phyloP scores from a whole-genome alignment of 2,329 filamentous ascomycete genomes.

The Fusarium graminum region DNA sequence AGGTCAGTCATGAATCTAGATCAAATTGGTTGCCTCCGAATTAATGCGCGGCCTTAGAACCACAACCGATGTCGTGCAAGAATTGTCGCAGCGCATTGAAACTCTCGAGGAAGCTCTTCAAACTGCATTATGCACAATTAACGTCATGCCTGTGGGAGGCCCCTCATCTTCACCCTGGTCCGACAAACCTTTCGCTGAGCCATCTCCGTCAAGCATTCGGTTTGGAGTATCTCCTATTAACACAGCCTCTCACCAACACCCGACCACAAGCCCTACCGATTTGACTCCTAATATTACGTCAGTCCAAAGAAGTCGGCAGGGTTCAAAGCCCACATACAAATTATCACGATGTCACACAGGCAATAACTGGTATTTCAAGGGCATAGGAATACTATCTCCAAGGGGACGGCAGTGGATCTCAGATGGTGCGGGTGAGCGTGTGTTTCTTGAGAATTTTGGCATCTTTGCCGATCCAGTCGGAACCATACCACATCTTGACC shows the following conservation, averaged over 20 bases:
- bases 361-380: constrained; percentile 41
- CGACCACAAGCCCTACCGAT: constrained; percentile 19
- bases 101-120: constrained; percentile 36
- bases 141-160: constrained; percentile 1
- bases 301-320: not conserved
- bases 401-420: constrained; percentile 39
- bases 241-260: not conserved
- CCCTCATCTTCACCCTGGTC: constrained; percentile 25
- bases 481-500: not conserved
- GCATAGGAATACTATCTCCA: constrained; percentile 33
- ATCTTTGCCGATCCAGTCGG: constrained; percentile 27
- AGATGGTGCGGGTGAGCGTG: constrained; percentile 35
- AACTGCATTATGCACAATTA: constrained; percentile 16
- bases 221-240: constrained; percentile 11
- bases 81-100: constrained; percentile 40
- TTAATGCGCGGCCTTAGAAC: constrained; percentile 9
- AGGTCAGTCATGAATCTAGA: constrained; percentile 19
- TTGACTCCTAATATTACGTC: constrained; percentile 1
- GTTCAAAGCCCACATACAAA: constrained; percentile 19
- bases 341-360: constrained; percentile 31
- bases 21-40: not conserved
- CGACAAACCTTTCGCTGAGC: constrained; percentile 11
- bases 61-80: constrained; percentile 37
- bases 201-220: constrained; percentile 12
- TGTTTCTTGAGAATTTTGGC: constrained; percentile 39